A percentile compares a stretch with the other conserved stretches of the same genome.
These are phyloP conservation scores for Leucocoprinus leucothites DNA, from an alignment of 768 basidiomycete genomes.

Conservation along the genomic window DNA sequence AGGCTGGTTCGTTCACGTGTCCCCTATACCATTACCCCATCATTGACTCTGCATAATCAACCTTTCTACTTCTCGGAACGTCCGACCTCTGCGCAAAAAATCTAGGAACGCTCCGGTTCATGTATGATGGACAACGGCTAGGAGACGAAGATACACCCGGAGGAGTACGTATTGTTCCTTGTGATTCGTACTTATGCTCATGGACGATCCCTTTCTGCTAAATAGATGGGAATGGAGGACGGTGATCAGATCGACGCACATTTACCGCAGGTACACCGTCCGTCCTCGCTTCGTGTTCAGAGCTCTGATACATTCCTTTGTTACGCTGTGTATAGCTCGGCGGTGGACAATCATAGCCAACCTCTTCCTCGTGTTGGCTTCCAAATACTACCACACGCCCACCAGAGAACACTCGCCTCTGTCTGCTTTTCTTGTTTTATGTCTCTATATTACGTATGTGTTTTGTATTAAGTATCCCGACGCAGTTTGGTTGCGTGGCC, in stretches of 20 bases:
- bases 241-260: conserved; percentile 61
- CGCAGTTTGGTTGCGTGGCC: not conserved
- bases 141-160: conserved; percentile 48
- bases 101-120: conserved; percentile 63
- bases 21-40: not conserved
- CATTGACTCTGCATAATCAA: not conserved
- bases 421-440: not conserved
- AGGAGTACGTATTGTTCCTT: conserved; percentile 32
- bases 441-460: not conserved
- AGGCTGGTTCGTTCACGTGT: conserved; percentile 37
- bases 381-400: not conserved
- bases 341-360: not conserved
- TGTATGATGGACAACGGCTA: conserved; percentile 51
- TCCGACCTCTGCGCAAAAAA: not conserved
- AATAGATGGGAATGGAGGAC: conserved; percentile 58
- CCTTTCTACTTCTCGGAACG: not conserved
- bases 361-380: no score
- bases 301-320: not conserved
- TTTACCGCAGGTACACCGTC: conserved; percentile 47
- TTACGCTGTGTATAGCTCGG: not conserved
- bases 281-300: not conserved
- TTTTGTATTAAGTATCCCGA: not conserved
- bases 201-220: not conserved
- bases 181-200: not conserved
- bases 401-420: not conserved